Conservation (phyloP, 306 rosid species). For the Casuarina equisetifolia region DNA sequence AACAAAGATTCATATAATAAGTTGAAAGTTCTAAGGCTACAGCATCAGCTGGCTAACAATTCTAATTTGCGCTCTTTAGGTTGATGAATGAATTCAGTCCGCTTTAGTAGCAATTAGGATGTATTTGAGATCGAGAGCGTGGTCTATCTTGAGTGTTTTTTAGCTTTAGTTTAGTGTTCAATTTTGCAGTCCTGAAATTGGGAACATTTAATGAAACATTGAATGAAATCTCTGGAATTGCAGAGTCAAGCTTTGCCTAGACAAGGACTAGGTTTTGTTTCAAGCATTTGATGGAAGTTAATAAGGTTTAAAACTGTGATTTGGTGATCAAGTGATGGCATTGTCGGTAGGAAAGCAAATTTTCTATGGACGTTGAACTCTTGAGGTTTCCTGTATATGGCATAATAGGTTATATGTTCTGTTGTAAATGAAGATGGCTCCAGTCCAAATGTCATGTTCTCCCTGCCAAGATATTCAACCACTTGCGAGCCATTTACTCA, state of each 20-base stretch:
- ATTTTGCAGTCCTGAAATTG: not conserved
- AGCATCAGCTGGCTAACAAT: not conserved
- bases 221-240: not conserved
- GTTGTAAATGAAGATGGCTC: not conserved
- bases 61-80: not conserved
- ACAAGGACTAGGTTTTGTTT: not conserved
- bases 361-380: not conserved
- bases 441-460: not conserved
- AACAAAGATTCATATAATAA: not conserved
- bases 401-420: not conserved
- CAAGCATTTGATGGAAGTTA: not conserved
- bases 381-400: not conserved
- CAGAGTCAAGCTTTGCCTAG: not conserved
- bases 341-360: not conserved
- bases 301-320: not conserved
- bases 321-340: not conserved
- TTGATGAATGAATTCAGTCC: not conserved
- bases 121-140: not conserved
- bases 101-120: slow-evolving; percentile 3
- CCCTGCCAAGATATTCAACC: not conserved
- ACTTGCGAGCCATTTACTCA: not conserved
- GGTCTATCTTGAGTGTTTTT: not conserved
- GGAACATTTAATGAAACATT: not conserved
- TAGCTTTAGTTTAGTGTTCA: not conserved
- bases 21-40: slow-evolving; percentile 2